These are phyloP conservation scores for Bidens hawaiensis DNA, from an alignment of 140 eudicot genomes.

Conservation along the genomic window DNA sequence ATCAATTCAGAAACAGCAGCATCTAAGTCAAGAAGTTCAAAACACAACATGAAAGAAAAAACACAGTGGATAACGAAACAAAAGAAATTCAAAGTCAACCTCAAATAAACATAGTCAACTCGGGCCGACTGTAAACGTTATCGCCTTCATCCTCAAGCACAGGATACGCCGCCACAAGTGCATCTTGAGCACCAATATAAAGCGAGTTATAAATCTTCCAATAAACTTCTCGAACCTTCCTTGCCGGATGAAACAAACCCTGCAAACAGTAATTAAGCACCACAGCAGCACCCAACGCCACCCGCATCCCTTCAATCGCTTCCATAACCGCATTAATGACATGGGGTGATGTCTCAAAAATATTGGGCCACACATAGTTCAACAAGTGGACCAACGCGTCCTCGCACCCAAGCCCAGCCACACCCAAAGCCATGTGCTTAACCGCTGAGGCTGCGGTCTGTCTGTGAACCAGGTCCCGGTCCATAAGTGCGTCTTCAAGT, in stretches of 20 bases:
- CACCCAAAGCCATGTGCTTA: conserved; percentile 93
- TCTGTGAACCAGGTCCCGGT: conserved; percentile 79
- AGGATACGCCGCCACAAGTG: conserved; percentile 86
- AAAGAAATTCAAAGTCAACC: neutral
- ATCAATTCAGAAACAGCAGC: conserved; percentile 5
- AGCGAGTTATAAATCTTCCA: conserved; percentile 95
- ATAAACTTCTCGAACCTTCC: conserved; percentile 95
- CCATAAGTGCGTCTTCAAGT: conserved; percentile 96
- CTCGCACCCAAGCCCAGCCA: conserved; percentile 91
- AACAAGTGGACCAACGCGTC: conserved; percentile 82
- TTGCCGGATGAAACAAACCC: conserved; percentile 91
- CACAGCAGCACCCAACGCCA: conserved; percentile 82
- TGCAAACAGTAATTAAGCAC: conserved; percentile 89
- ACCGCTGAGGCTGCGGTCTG: conserved; percentile 96
- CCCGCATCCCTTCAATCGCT: conserved; percentile 96
- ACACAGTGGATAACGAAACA: conserved; percentile 3
- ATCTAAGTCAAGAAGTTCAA: conserved; percentile 18
- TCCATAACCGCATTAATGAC: conserved; percentile 93
- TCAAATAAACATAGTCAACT: conserved; percentile 71
- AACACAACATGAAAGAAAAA: neutral
- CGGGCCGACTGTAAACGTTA: conserved; percentile 75
- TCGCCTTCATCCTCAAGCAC: conserved; percentile 77
- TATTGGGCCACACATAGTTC: conserved; percentile 97
- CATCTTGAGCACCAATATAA: conserved; percentile 91
- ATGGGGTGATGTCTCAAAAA: conserved; percentile 92